Base-by-base conservation (phyloP, 2,329 filamentous ascomycete species). In the Xylaria sp. region DNA sequence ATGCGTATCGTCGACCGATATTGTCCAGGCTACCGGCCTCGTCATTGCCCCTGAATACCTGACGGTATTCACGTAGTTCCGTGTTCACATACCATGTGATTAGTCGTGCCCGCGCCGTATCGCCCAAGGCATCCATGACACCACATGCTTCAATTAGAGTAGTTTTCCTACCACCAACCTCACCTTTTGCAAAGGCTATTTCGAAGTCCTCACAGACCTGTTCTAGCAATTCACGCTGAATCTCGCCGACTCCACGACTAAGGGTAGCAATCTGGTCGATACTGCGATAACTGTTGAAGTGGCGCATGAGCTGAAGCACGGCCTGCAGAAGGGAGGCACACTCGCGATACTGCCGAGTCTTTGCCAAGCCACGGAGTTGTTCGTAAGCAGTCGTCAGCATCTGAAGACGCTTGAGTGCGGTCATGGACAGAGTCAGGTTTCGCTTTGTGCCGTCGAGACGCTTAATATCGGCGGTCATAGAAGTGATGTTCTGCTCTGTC, bases 121-220 rank as follows among this genome's bases (percentile, higher is more conserved):
- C 93, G 1, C 94, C 94, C 18, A 99, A 79, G 10, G 94, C 91
- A 77, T 99, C 94, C 83, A 97, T 93, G 44, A 99, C 93, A 64
- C 90, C 79, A 72, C 94, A 97, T 0, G 91, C 92, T 75, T 99
- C 94, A 42, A 88, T 80, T 58, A 99, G 81, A 72, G 88, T 87
- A 11, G 80, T 83, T 66, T 84, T 86, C 66, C 86, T 87, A 59
- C 84, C 79, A 2, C 80, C 79, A 11, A 96, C 86, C 74, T 97
- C 93, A 19, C 86, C 87, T 74, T 93, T 96, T 18, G 92, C 88
- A 75, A 97, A 99, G 0, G 90, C 89, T 60, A 97, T 83, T 78
- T 99, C 94, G 72, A 99, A 99, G 75, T 99, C 94, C 76, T 97
- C 94, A 73, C 94, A 99, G n/a, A 99, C 89, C 75, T 99, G 94